phyloP scores from a whole-genome alignment of 306 rosid genomes.

The Prunus mira region DNA sequence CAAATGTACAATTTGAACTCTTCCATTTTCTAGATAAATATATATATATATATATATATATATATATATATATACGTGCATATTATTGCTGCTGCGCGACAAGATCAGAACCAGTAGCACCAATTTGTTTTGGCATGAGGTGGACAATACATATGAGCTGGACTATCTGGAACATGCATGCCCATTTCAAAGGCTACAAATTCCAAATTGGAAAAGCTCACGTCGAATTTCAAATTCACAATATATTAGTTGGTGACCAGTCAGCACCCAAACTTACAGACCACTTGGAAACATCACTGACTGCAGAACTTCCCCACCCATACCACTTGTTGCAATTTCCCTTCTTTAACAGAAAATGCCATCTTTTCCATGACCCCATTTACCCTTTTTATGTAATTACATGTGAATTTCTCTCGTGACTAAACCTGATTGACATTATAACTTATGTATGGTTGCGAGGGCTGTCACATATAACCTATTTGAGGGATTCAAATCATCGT shows the following conservation, averaged over 20 bases:
- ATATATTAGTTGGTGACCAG: not conserved
- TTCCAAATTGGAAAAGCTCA: constrained; percentile 4
- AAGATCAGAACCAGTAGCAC: not conserved
- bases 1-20: not conserved
- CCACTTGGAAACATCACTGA: not conserved
- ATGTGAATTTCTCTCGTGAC: no score
- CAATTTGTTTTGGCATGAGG: not conserved
- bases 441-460: no score
- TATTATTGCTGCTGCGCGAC: constrained; percentile 2
- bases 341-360: not conserved
- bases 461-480: no score
- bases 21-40: not conserved
- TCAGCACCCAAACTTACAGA: not conserved
- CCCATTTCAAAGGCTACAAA: not conserved
- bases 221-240: not conserved
- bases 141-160: not conserved
- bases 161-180: constrained; percentile 2
- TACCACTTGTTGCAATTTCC: not conserved
- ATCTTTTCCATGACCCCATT: not conserved
- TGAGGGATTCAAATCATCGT: no score
- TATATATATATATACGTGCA: not conserved
- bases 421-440: no score
- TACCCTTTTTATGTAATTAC: not conserved
- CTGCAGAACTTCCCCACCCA: not conserved
- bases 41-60: not conserved